Evolutionary conservation across 2,329 filamentous ascomycete species (phyloP).

Genomic region (Hymenoscyphus infarciens): DNA sequence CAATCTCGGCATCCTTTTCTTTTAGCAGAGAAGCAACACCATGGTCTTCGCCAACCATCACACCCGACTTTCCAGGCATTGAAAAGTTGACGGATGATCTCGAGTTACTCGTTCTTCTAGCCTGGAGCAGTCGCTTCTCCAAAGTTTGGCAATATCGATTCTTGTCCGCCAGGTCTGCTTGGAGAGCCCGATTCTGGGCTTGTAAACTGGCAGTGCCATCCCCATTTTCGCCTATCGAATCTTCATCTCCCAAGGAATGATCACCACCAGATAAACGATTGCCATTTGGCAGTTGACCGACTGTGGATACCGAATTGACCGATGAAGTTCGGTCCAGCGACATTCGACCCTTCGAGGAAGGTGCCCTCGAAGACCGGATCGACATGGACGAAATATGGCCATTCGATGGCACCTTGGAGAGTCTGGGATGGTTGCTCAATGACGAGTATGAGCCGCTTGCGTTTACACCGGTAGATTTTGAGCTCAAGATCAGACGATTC

Average conservation of each 20-base stretch:
- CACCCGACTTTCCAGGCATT: slow-evolving; percentile 53
- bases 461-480: slow-evolving; percentile 94
- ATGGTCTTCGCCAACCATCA: slow-evolving; percentile 74
- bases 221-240: slow-evolving; percentile 75
- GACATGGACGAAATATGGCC: slow-evolving; percentile 51
- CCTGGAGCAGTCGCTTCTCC: slow-evolving; percentile 88
- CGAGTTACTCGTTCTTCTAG: slow-evolving; percentile 83
- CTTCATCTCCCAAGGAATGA: slow-evolving; percentile 53
- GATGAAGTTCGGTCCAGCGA: slow-evolving; percentile 62
- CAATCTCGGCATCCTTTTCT: slow-evolving; percentile 91
- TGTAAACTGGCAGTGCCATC: slow-evolving; percentile 79
- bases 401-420: slow-evolving; percentile 43
- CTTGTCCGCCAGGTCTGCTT: slow-evolving; percentile 93
- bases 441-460: slow-evolving; percentile 67
- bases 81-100: slow-evolving; percentile 74
- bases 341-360: slow-evolving; percentile 48
- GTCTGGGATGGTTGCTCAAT: slow-evolving; percentile 59
- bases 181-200: slow-evolving; percentile 86
- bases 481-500: slow-evolving; percentile 90
- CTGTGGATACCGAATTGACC: slow-evolving; percentile 51
- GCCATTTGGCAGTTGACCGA: slow-evolving; percentile 27
- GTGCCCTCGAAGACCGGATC: slow-evolving; percentile 65
- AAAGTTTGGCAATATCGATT: slow-evolving; percentile 93
- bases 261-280: slow-evolving; percentile 26
- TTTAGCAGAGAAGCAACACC: slow-evolving; percentile 68